Base-by-base conservation (phyloP, 1,284 basidiomycete genomes). In the Tilletia caries region DNA sequence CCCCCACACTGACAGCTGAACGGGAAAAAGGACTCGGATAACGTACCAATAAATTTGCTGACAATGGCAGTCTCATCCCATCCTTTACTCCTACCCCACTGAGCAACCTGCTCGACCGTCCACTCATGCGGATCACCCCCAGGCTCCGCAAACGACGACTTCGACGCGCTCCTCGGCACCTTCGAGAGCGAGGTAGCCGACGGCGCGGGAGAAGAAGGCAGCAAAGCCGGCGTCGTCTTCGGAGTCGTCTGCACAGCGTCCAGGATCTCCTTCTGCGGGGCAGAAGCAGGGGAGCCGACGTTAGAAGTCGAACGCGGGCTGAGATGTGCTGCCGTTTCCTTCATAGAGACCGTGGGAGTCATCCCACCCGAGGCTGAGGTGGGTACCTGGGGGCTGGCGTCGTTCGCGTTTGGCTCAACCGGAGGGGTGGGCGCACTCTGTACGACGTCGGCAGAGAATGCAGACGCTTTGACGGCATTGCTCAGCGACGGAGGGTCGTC, bases 91-190 rank as follows among this genome's bases (percentile, higher is more conserved):
- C 88, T 89, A 25, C 93, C 86, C 95, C 95, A 98, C 1, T 91
- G 90, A 1, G 95, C 87, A 8, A 98, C 96, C 34, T 98, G 90
- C 0, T 92, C 91, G 0, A 98, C 89, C 0, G 85, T 87, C 95
- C 95, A 98, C 68, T 92, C 89, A 0, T 88, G 87, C 0, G 92
- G 88, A 75, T 84, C 80, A 20, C 76, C 72, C 1, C 67, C 68
- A 13, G 76, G 66, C 37, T 52, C 71, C 32, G 58, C 29, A 1
- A 41, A 6, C 8, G 37, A 41, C 15, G 37, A 41, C 2, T 41
- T 41, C 37, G 37, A 41, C 37, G 37, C 37, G 37, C 37, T 41
- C 37, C 15, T 41, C 2, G 2, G 0, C 1, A 13, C 37, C 43
- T 20, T 50, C 13, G 12, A 18, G 23, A 50, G 12, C 48, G 48